These are phyloP conservation scores for Hymenoscyphus fructigenus DNA, from an alignment of 2,329 filamentous ascomycete species.

Conservation along the genomic window DNA sequence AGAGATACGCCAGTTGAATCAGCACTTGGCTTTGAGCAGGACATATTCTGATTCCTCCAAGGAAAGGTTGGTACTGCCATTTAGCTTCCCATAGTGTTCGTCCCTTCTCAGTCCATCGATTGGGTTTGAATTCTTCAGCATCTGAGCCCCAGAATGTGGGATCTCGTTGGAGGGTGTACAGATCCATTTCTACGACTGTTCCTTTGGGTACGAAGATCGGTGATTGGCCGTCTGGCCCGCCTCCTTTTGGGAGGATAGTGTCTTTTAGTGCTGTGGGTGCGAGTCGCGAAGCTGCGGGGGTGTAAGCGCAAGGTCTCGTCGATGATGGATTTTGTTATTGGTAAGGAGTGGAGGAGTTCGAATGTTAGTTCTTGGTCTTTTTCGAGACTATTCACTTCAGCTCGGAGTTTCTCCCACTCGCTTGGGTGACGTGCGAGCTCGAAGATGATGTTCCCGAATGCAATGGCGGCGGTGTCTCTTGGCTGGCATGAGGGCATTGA, in stretches of 20 bases:
- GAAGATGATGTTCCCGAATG: not conserved
- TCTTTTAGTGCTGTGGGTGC: not conserved
- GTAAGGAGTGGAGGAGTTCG: not conserved
- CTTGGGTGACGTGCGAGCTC: not conserved
- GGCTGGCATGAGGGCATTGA: not conserved
- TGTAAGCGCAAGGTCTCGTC: not conserved
- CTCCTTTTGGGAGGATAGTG: not conserved
- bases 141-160: constrained; percentile 68
- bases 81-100: constrained; percentile 6
- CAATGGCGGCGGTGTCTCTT: not conserved
- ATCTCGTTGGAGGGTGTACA: constrained; percentile 24
- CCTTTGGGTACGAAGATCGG: not conserved
- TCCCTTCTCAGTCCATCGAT: constrained; percentile 58
- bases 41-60: constrained; percentile 64
- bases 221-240: not conserved
- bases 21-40: constrained; percentile 12
- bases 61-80: constrained; percentile 61
- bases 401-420: not conserved
- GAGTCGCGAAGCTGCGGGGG: too few species aligned
- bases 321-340: not conserved
- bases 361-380: not conserved
- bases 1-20: constrained; percentile 8
- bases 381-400: not conserved
- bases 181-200: not conserved
- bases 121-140: constrained; percentile 68